Evolutionary conservation across 2,329 filamentous ascomycete species (phyloP).

Genomic region (Pseudopyricularia cyperi): DNA sequence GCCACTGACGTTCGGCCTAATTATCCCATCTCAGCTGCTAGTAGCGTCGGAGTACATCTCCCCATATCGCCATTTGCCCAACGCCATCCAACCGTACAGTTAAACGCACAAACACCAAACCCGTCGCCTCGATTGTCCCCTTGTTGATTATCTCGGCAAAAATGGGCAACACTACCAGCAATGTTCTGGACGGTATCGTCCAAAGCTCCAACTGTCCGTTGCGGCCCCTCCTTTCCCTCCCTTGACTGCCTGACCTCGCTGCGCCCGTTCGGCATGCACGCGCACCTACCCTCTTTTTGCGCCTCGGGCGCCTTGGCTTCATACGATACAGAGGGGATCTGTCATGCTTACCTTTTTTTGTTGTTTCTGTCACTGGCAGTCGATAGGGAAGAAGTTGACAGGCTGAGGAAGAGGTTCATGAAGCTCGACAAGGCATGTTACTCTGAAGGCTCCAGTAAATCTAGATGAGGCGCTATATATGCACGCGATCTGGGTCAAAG

Average conservation of each 20-base stretch:
- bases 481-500: no score
- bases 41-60: background rate
- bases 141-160: slow-evolving; percentile 1
- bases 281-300: background rate
- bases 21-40: background rate
- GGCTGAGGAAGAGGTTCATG: slow-evolving; percentile 95
- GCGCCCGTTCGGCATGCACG: background rate
- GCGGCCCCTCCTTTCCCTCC: background rate
- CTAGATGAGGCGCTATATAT: no score
- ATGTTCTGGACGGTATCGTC: slow-evolving; percentile 88
- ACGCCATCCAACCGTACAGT: background rate
- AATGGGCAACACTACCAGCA: slow-evolving; percentile 59
- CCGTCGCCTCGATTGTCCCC: background rate
- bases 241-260: background rate
- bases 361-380: slow-evolving; percentile 44
- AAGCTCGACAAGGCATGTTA: slow-evolving; percentile 83
- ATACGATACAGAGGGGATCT: background rate
- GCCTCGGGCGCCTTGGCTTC: background rate
- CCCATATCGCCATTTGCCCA: background rate
- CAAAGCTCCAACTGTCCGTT: slow-evolving; percentile 82
- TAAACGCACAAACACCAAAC: background rate
- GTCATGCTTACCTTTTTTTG: background rate
- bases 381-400: slow-evolving; percentile 92
- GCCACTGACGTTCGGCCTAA: background rate
- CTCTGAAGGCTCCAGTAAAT: no score